These are phyloP conservation scores for Saccharomyces mikatae DNA, from an alignment of 805 yeast species.

Conservation along the genomic window DNA sequence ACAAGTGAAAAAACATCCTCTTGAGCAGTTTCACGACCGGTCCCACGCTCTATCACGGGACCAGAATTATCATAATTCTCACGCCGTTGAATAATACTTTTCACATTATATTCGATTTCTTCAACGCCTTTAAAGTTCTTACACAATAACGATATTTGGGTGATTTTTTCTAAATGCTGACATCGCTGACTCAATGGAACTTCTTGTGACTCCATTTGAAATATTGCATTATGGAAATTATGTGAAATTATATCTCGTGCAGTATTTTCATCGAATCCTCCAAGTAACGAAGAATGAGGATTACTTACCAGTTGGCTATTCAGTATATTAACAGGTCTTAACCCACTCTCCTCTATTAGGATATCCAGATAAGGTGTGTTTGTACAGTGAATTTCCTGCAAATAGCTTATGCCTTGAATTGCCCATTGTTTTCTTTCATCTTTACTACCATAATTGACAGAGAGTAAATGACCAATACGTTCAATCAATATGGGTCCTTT, in stretches of 20 bases:
- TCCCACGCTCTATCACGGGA: neutral
- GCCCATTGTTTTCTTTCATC: slow-evolving; percentile 10
- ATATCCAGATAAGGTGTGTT: slow-evolving; percentile 13
- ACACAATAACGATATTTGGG: slow-evolving; percentile 12
- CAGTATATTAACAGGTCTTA: neutral
- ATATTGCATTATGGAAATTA: slow-evolving; percentile 19
- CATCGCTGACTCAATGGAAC: slow-evolving; percentile 4
- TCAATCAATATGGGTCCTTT: slow-evolving; percentile 13
- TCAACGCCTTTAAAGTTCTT: slow-evolving; percentile 17
- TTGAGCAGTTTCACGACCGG: neutral
- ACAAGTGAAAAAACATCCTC: slow-evolving; percentile 11
- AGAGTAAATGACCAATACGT: slow-evolving; percentile 11
- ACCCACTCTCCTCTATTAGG: slow-evolving; percentile 5
- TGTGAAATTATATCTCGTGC: slow-evolving; percentile 11
- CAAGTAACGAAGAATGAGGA: neutral
- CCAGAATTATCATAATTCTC: neutral
- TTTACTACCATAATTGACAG: slow-evolving; percentile 1
- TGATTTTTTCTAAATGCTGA: slow-evolving; percentile 13
- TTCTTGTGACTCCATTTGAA: slow-evolving; percentile 12
- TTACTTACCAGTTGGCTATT: neutral
- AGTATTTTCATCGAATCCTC: neutral
- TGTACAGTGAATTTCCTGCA: slow-evolving; percentile 6
- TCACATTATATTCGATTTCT: slow-evolving; percentile 19
- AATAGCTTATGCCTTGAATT: slow-evolving; percentile 8
- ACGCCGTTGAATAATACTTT: neutral